Evolutionary conservation across 805 yeast species (phyloP).

Genomic region (Yamadazyma paraphyllophila): DNA sequence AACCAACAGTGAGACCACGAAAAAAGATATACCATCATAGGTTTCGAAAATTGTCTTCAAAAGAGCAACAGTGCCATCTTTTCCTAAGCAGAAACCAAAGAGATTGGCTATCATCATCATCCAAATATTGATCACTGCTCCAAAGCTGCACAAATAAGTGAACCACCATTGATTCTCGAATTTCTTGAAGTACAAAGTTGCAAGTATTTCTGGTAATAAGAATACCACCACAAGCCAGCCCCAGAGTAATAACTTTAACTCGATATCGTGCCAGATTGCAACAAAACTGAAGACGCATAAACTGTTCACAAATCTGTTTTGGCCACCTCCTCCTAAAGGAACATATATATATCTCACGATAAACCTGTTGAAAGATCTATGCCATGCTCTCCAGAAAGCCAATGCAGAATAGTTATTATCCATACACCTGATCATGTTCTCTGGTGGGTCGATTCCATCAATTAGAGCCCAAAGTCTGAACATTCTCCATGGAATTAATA

Average conservation of each 20-base stretch:
- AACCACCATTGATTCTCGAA: constrained; percentile 60
- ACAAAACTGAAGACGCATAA: constrained; percentile 90
- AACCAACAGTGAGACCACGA: constrained; percentile 57
- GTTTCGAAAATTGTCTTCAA: constrained; percentile 73
- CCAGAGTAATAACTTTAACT: constrained; percentile 83
- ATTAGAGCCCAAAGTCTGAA: constrained; percentile 89
- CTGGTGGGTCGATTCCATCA: constrained; percentile 97
- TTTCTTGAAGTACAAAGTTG: constrained; percentile 44
- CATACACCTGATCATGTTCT: constrained; percentile 95
- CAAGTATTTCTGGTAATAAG: constrained; percentile 78
- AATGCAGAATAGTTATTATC: constrained; percentile 89
- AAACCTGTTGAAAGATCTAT: constrained; percentile 90
- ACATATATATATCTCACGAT: constrained; percentile 82
- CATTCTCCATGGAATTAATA: constrained; percentile 93
- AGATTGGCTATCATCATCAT: constrained; percentile 97
- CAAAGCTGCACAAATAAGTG: constrained; percentile 78
- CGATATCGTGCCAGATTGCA: constrained; percentile 98
- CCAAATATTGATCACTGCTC: constrained; percentile 90
- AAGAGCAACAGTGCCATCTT: constrained; percentile 73
- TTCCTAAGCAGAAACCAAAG: constrained; percentile 91
- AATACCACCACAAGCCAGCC: constrained; percentile 93
- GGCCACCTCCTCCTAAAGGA: constrained; percentile 82
- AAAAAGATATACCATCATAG: constrained; percentile 61
- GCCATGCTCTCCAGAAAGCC: constrained; percentile 99
- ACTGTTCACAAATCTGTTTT: constrained; percentile 68